Evolutionary conservation across 2,329 filamentous ascomycete species (phyloP).

Genomic region (Coniochaeta prunicola): DNA sequence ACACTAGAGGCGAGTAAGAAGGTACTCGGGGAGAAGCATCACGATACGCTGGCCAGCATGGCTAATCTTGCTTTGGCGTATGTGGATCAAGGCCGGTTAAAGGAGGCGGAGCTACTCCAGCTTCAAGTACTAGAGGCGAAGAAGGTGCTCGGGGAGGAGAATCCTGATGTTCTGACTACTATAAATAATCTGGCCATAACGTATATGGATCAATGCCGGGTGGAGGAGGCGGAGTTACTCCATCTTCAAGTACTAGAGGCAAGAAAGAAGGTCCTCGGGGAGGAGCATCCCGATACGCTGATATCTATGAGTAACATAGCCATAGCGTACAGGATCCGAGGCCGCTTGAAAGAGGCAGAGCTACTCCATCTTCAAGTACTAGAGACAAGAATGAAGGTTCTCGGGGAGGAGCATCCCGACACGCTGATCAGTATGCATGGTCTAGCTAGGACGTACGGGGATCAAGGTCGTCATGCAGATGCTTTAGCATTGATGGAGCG

Average conservation of each 20-base stretch:
- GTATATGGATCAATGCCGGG: neutral
- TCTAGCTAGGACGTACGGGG: neutral
- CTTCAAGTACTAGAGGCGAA: neutral
- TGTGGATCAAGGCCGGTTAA: neutral
- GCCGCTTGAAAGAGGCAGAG: slow-evolving; percentile 3
- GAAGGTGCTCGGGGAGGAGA: neutral
- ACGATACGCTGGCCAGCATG: neutral
- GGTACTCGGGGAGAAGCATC: neutral
- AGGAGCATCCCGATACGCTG: slow-evolving; percentile 5
- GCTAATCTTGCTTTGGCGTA: neutral
- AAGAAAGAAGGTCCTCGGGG: neutral
- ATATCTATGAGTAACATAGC: slow-evolving; percentile 4
- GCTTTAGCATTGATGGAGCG: too few relatives aligned
- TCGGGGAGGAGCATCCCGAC: slow-evolving; percentile 7
- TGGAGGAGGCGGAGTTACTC: slow-evolving; percentile 1
- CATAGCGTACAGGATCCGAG: neutral
- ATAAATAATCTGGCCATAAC: neutral
- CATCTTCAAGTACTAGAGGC: neutral
- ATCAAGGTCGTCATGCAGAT: too few relatives aligned
- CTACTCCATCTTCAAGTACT: neutral
- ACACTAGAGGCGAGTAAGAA: neutral
- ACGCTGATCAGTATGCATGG: neutral
- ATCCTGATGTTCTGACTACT: neutral
- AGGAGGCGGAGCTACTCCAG: neutral
- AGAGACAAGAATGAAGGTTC: neutral